Base-by-base conservation (phyloP, 2,329 filamentous ascomycete genomes). In the Xylariaceae sp. region DNA sequence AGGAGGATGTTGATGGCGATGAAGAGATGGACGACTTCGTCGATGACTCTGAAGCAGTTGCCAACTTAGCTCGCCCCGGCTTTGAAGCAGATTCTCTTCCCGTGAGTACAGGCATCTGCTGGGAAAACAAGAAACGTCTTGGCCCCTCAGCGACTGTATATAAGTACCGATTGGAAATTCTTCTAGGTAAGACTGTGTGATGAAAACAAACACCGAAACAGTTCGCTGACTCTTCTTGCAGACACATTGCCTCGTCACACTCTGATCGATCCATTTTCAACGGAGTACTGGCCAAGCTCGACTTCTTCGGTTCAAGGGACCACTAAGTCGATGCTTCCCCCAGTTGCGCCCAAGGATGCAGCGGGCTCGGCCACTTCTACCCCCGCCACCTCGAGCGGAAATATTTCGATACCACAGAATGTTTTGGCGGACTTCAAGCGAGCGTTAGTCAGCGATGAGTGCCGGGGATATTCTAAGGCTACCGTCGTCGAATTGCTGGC, bases 1-100 rank as follows among this genome's bases (percentile, higher is more conserved):
- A 86, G 40, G 76, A 88, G 3, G 82, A 81, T 12, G 77, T 83
- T 2, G 72, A 83, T 21, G 84, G 86, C 17, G 83, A 86, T 14
- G 86, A 88, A 51, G 90, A 94, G 48, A 86, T 95, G 83, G 88
- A 89, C 4, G 91, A 83, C 16, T 96, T 96, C 60, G 73, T 96
- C 2, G 91, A 95, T 55, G 88, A 94, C 57, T 88, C 88, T 5
- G 88, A 94, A 42, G 88, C 93, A 49, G 61, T 52, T 20, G 47
- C 54, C 17, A 49, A 56, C 16, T 46, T 55, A 8, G 42, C 43
- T 19, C 60, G 62, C 19, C 65, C 59, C 77, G 69, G 48, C 69
- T 66, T 62, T 72, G 67, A 53, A 73, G 64, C 76, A 79, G 72
- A 70, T 78, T 75, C 94, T 58, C 80, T 91, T 59, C 88, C 90